These are phyloP conservation scores for Calonectria pauciramosa DNA, from an alignment of 2,329 filamentous ascomycete species.

Conservation along the genomic window DNA sequence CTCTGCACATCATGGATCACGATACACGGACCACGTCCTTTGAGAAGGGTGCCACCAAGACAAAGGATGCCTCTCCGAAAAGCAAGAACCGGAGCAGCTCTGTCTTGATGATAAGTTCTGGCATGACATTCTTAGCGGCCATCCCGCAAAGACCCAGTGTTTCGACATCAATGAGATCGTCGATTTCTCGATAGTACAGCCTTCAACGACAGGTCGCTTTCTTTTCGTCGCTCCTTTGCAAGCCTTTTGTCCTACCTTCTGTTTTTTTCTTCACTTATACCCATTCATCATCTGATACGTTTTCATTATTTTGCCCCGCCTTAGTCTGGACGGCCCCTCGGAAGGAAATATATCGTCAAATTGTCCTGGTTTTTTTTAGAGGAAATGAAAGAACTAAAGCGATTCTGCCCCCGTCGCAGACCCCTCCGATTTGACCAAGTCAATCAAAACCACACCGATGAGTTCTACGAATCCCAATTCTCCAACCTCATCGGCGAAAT, in stretches of 20 bases:
- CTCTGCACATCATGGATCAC: slow-evolving; percentile 37
- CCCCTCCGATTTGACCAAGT: slow-evolving; percentile 31
- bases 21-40: slow-evolving; percentile 42
- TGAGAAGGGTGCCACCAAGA: slow-evolving; percentile 43
- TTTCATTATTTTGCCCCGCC: background rate
- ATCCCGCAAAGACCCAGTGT: slow-evolving; percentile 39
- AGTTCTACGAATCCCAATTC: slow-evolving; percentile 41
- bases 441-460: slow-evolving; percentile 32
- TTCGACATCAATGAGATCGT: slow-evolving; percentile 42
- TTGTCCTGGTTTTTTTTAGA: slow-evolving; percentile 9
- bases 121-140: slow-evolving; percentile 46
- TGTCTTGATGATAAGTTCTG: slow-evolving; percentile 45
- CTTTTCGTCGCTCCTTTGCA: slow-evolving; percentile 36
- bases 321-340: background rate
- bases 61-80: slow-evolving; percentile 41
- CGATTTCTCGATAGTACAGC: slow-evolving; percentile 43
- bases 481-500: slow-evolving; percentile 41
- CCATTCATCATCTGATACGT: slow-evolving; percentile 4
- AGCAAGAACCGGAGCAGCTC: slow-evolving; percentile 43
- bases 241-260: slow-evolving; percentile 17
- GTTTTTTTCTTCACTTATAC: slow-evolving; percentile 3
- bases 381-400: slow-evolving; percentile 34
- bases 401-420: slow-evolving; percentile 34
- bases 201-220: slow-evolving; percentile 12
- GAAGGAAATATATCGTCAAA: background rate